Evolutionary conservation across 1,139 yeast genomes (phyloP), one percentile per base, ranked within the genome.

Genomic region (Geotrichum carabidarum): DNA sequence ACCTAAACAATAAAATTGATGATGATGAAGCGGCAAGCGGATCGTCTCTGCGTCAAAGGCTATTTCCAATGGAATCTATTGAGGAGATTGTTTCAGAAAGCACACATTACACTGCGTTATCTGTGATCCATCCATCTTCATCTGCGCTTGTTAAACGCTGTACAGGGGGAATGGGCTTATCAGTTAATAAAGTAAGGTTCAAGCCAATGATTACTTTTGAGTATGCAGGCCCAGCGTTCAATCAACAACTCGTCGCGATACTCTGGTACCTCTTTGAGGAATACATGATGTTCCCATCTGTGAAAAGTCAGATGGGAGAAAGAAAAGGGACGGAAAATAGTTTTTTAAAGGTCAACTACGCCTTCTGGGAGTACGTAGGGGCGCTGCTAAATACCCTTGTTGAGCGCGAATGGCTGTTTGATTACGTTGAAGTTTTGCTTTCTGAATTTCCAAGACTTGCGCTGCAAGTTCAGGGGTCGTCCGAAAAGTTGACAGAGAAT

Each of bases 341-440:
- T 30, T 55, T 55, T 42, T 40, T 41, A 12, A 48, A 49, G 9
- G 58, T 55, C 14, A 55, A 55, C 34, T 47, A 53, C 17, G 50
- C 54, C n/a, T 55, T 55, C 43, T 53, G 55, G 48, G 54, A 55
- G 41, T 55, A 55, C 22, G 47, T 51, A 9, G 58, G 58, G 2
- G 58, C 58, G 1, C 34, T 55, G 27, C 18, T 55, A 3, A 52
- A 55, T 34, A 50, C 54, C 7, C 51, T 55, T 37, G 52, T 48
- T 1, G 34, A 43, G 7, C 50, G 56, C 22, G 50, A 53, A 7
- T 55, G 58, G 58, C 42, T 50, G 11, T 55, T 55, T 46, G 55
- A 55, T 34, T 55, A 55, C 38, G 35, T 55, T 12, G 50, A 41
- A 4, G 56, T 48, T 4, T 38, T 55, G 34, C 22, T 55, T 15